Base-by-base conservation (phyloP, 352 stramenopile species). In the Globisporangium canariense region DNA sequence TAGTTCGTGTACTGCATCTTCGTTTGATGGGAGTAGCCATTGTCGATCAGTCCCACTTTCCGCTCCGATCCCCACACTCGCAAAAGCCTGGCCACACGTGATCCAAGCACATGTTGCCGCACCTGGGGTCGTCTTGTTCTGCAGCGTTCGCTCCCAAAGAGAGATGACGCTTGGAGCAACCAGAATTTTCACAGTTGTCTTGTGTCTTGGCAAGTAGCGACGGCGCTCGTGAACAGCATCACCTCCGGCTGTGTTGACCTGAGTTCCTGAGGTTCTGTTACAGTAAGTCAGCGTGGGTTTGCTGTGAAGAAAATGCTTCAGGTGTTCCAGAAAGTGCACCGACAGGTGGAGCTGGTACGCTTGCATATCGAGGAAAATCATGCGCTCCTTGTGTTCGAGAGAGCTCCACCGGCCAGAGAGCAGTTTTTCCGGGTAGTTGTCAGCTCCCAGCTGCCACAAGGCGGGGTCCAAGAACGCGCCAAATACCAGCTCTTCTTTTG, bases 381-480 rank as follows among this genome's bases (percentile, higher is more conserved):
- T 83, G 43, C 70, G 62, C 40, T 88, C 76, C 1, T 62, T 64
- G 6, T 34, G 22, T 7, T 76, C 62, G 10, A 68, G 66, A 53
- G 73, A 73, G 52, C 68, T 76, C 86, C 86, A 94, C 10, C 79
- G 68, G 40, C 73, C 76, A 45, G 77, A 77, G 45, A 94, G 50
- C 7, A 93, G 36, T 38, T 88, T 90, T 25, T 92, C 81, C 14
- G 81, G 79, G 41, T 87, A 87, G 30, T 89, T 93, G 16, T 90
- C 81, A 13, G 89, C 75, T 41, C 70, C 67, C 10, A 91, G 47
- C 67, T 92, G 84, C 86, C 86, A 94, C 40, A 86, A 62, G 22
- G 67, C 75, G 60, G 86, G 86, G 49, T 94, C 86, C 16, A 64
- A 73, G 65, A 84, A 78, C 7, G 75, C 78, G 14, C 82, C 86